Evolutionary conservation across 2,329 filamentous ascomycete species (phyloP), one percentile per base, ranked within the genome.

Genomic region (Hypoxylon sp.): DNA sequence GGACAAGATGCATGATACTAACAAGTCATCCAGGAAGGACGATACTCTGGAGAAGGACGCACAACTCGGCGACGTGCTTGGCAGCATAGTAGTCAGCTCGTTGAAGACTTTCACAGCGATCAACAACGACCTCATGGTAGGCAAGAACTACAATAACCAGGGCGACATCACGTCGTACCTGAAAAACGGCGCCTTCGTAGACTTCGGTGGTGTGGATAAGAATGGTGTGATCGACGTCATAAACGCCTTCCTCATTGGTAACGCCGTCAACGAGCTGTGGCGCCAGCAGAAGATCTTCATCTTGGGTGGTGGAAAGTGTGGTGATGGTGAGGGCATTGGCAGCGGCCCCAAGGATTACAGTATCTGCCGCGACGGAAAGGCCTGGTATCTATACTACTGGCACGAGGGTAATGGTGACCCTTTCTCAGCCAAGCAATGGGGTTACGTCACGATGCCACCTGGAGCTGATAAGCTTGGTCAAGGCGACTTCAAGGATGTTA

Each of bases 381-480:
- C 57, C 5, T 66, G 63, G 63, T 60, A 66, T 14, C 17, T 66
- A n/a, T 66, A 66, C 57, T 66, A 66, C 26, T 66, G 63, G 57
- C 63, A 66, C 44, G 63, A 66, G 44, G 57, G 51, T 2, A 61
- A 66, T 19, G 57, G 51, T 6, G 51, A 61, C 14, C 44, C 46
- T 33, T n/a, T 64, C n/a, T 59, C 54, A 10, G 26, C 17, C 1
- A 64, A 64, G 54, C 54, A 54, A 24, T 64, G 62, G 54, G 62
- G 62, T 4, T 64, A 64, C 11, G 62, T 59, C 14, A 59, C 54
- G 17, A 53, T 48, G 46, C 63, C 63, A 14, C 46, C 52, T 0
- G 58, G 63, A 6, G 52, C 52, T 9, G 63, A 66, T 14, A 47
- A 66, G 46, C 31, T 62, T 1, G 63, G 58, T 14, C 17, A 59